Conservation (phyloP, 2,329 filamentous ascomycete species). For the Fusarium tjaetaba region DNA sequence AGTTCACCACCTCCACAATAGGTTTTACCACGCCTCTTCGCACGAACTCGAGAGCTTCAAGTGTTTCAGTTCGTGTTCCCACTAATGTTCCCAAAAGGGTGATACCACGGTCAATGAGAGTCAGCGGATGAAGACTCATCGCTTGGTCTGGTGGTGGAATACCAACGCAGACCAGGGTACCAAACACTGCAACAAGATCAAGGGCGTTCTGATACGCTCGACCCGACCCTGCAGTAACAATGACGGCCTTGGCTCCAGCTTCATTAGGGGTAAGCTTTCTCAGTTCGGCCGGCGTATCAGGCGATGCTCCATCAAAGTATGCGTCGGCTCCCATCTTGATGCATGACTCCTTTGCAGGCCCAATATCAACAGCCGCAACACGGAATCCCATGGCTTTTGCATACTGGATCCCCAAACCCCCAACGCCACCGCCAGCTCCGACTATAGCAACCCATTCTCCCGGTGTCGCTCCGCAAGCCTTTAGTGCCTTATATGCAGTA, state of each 20-base stretch:
- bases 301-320: constrained; percentile 48
- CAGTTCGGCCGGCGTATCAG: not conserved
- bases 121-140: constrained; percentile 48
- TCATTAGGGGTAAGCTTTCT: not conserved
- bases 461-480: constrained; percentile 43
- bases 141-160: constrained; percentile 45
- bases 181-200: constrained; percentile 44
- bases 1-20: not conserved
- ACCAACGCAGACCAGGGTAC: constrained; percentile 53
- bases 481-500: constrained; percentile 55
- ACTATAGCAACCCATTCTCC: constrained; percentile 52
- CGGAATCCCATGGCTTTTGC: constrained; percentile 55
- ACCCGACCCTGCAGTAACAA: constrained; percentile 46
- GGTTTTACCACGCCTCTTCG: constrained; percentile 28
- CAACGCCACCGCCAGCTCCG: constrained; percentile 54
- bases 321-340: constrained; percentile 47
- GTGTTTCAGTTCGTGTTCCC: constrained; percentile 51
- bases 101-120: constrained; percentile 49
- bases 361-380: constrained; percentile 52
- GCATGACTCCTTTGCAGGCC: constrained; percentile 45
- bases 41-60: constrained; percentile 55
- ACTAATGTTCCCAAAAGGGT: constrained; percentile 50
- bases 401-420: constrained; percentile 51
- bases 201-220: constrained; percentile 50
- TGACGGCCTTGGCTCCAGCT: constrained; percentile 38